Evolutionary conservation across 805 yeast species (phyloP).

Genomic region (Saccharomycopsis sp.): DNA sequence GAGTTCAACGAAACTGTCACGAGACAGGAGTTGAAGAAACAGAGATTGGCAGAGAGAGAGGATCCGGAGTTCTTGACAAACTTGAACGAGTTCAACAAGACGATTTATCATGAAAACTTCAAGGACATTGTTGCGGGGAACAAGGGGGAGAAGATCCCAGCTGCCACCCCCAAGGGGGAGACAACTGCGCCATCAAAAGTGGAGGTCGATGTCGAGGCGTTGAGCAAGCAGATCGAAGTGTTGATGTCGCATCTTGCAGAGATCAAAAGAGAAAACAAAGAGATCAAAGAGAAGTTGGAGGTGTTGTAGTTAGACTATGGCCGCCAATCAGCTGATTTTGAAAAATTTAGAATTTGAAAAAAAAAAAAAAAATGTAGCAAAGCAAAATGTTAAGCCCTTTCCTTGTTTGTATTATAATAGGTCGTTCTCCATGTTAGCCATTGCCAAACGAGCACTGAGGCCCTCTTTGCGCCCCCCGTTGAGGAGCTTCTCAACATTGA

Average conservation of each 20-base stretch:
- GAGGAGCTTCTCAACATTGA: constrained; percentile 3
- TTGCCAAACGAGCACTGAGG: not conserved
- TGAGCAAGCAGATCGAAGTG: constrained; percentile 4
- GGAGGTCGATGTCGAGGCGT: constrained; percentile 8
- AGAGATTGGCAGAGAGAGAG: constrained; percentile 11
- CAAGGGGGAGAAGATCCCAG: not conserved
- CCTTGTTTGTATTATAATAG: too few relatives aligned
- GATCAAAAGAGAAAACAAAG: constrained; percentile 1
- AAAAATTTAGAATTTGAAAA: not conserved
- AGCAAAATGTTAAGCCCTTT: too few relatives aligned
- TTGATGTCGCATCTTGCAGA: constrained; percentile 2
- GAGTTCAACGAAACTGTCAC: constrained; percentile 11
- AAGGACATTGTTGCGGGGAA: too few relatives aligned
- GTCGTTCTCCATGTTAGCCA: not conserved
- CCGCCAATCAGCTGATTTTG: too few relatives aligned
- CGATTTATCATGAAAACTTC: not conserved
- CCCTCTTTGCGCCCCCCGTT: not conserved
- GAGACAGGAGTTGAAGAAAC: constrained; percentile 12
- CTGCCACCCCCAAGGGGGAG: too few relatives aligned
- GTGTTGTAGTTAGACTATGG: too few relatives aligned
- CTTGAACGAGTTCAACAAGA: constrained; percentile 14
- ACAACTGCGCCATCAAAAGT: not conserved
- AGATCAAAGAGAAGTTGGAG: not conserved
- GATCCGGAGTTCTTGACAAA: constrained; percentile 16
- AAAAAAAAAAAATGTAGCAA: not conserved